These are phyloP conservation scores for Pseudozyma flocculosa DNA, from an alignment of 1,284 basidiomycete genomes.

Conservation along the genomic window DNA sequence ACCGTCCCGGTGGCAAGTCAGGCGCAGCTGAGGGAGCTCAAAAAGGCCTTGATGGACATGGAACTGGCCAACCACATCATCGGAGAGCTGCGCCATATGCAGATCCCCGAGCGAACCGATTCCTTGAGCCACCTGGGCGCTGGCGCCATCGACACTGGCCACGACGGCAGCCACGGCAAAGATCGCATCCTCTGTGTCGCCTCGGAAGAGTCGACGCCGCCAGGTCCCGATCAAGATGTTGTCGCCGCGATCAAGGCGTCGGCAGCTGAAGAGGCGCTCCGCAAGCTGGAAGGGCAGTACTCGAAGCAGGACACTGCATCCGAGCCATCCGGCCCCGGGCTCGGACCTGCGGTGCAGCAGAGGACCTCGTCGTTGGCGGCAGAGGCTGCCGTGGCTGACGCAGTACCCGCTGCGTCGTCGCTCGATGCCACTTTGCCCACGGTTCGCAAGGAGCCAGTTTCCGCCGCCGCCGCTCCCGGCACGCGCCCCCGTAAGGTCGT, in stretches of 20 bases:
- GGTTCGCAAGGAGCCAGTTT: too few relatives aligned
- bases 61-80: conserved; percentile 48
- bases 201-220: too few relatives aligned
- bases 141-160: conserved; percentile 8
- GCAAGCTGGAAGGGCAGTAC: conserved; percentile 5
- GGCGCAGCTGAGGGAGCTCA: conserved; percentile 41
- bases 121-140: conserved; percentile 1
- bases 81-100: conserved; percentile 40
- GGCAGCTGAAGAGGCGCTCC: conserved; percentile 33
- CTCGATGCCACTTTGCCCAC: too few relatives aligned
- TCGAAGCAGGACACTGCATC: too few relatives aligned
- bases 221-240: too few relatives aligned
- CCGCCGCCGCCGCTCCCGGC: not conserved
- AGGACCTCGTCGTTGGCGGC: too few relatives aligned
- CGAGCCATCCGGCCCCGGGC: too few relatives aligned
- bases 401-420: too few relatives aligned
- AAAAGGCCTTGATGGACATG: conserved; percentile 41
- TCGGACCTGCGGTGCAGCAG: too few relatives aligned
- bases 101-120: conserved; percentile 9
- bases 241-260: too few relatives aligned
- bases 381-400: too few relatives aligned
- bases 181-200: conserved; percentile 32
- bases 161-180: conserved; percentile 26
- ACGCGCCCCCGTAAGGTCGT: conserved; percentile 30
- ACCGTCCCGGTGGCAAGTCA: too few relatives aligned